A percentile compares a stretch with the other conserved stretches of the same genome.
These are phyloP conservation scores for Tympanopsis confertula DNA, from an alignment of 2,329 filamentous ascomycete genomes.

Conservation along the genomic window DNA sequence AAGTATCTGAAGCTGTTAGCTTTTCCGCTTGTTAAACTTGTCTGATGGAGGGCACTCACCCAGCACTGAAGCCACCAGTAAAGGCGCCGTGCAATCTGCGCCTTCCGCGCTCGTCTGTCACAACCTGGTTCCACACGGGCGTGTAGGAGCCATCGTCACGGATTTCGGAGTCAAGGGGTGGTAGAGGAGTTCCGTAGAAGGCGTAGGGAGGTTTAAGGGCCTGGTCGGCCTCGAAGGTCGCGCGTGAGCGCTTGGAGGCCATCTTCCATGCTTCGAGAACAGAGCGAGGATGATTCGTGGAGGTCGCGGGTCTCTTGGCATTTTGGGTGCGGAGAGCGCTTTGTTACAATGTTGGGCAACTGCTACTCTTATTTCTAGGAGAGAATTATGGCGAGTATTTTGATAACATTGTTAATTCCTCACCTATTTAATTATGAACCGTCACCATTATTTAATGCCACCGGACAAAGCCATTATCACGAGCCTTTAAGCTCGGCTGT, in stretches of 20 bases:
- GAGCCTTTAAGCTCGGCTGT: too few relatives aligned
- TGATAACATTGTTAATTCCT: too few relatives aligned
- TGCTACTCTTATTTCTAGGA: too few relatives aligned
- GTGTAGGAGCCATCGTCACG: constrained; percentile 87
- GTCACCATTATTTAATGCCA: too few relatives aligned
- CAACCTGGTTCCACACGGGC: constrained; percentile 96
- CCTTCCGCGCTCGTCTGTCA: constrained; percentile 80
- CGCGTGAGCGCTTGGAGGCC: constrained; percentile 70
- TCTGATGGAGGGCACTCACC: constrained; percentile 42
- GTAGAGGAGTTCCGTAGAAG: constrained; percentile 74
- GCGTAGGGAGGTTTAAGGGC: constrained; percentile 48
- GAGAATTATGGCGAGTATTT: too few relatives aligned
- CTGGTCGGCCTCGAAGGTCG: constrained; percentile 67
- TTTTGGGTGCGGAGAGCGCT: background rate
- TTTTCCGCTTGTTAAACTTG: constrained; percentile 14
- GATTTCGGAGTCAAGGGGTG: constrained; percentile 49
- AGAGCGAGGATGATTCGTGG: constrained; percentile 3
- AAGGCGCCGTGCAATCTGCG: constrained; percentile 92
- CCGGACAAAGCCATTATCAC: too few relatives aligned
- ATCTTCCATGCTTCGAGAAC: constrained; percentile 26
- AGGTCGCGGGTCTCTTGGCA: too few relatives aligned
- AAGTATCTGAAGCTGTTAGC: constrained; percentile 59
- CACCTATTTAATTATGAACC: too few relatives aligned
- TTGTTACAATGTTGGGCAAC: background rate
- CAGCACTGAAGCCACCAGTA: constrained; percentile 91